A percentile compares a stretch with the other conserved stretches of the same genome.
Evolutionary conservation across 1,139 yeast species (phyloP).

Genomic region (Yamadazyma siamensis): DNA sequence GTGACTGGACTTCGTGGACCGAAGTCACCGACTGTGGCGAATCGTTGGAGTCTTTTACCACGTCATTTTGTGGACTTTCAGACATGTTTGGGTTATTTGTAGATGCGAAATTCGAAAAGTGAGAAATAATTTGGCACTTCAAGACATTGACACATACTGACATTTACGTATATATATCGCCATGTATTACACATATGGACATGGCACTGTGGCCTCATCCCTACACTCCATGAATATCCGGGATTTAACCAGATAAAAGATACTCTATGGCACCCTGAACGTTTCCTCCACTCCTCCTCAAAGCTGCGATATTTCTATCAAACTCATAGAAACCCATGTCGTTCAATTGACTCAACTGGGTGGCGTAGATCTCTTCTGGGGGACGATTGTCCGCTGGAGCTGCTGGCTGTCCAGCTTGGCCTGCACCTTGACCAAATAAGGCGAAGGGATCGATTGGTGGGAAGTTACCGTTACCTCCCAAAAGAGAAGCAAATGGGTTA

Average conservation of each 20-base stretch:
- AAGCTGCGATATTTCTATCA: conserved; percentile 85
- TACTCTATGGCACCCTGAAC: conserved; percentile 97
- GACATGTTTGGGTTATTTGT: too few species aligned
- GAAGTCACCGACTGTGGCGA: not conserved
- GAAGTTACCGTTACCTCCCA: conserved; percentile 32
- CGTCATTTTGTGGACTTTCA: too few species aligned
- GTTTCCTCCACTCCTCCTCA: conserved; percentile 93
- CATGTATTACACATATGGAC: too few species aligned
- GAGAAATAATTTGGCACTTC: too few species aligned
- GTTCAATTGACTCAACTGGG: conserved; percentile 87
- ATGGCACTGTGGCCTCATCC: too few species aligned
- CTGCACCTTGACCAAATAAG: conserved; percentile 38
- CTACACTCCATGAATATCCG: too few species aligned
- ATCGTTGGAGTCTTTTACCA: too few species aligned
- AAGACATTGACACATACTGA: too few species aligned
- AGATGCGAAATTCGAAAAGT: too few species aligned
- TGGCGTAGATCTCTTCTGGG: conserved; percentile 90
- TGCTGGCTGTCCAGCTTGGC: conserved; percentile 24
- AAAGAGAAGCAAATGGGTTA: conserved; percentile 52
- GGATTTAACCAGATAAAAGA: conserved; percentile 44
- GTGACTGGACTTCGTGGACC: not conserved
- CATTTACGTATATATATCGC: too few species aligned
- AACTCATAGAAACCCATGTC: conserved; percentile 96
- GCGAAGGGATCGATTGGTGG: conserved; percentile 42
- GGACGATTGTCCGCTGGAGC: conserved; percentile 76